phyloP scores from a whole-genome alignment of 495 filamentous ascomycete genomes.

The Pyrenula aspistea region DNA sequence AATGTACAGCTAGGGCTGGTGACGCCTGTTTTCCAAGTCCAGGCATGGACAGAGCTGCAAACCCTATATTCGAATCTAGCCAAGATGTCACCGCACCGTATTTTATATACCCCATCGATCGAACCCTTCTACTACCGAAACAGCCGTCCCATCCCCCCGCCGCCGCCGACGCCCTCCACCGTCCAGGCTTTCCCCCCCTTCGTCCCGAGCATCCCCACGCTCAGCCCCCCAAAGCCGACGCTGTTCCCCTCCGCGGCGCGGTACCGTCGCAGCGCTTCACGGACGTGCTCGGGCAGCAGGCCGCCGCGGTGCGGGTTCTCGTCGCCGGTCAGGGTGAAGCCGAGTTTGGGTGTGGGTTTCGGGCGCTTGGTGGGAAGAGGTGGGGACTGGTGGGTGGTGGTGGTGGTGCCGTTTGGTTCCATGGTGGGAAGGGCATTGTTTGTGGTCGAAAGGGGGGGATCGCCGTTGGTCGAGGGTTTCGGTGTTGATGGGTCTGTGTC shows the following conservation, averaged over 20 bases:
- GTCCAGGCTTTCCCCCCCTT: constrained; percentile 43
- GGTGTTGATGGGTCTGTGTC: constrained; percentile 5
- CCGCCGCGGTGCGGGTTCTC: constrained; percentile 50
- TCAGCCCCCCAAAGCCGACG: constrained; percentile 60
- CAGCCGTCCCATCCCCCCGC: constrained; percentile 42
- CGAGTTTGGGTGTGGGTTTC: constrained; percentile 15
- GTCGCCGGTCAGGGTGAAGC: constrained; percentile 9
- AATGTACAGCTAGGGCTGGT: no score
- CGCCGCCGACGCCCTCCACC: constrained; percentile 34
- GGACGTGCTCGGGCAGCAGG: constrained; percentile 68
- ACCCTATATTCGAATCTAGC: no score
- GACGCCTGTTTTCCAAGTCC: no score
- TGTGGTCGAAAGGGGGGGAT: neutral
- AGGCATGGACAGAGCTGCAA: no score
- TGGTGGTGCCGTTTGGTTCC: neutral
- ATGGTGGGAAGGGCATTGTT: neutral
- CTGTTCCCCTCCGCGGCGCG: constrained; percentile 54
- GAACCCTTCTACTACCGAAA: constrained; percentile 38
- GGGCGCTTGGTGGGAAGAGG: neutral
- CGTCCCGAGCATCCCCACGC: constrained; percentile 55
- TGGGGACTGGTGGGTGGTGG: neutral
- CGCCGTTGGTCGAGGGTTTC: neutral
- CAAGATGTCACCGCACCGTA: no score
- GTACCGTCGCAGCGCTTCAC: constrained; percentile 65
- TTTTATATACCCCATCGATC: constrained; percentile 1